Evolutionary conservation across 805 yeast species (phyloP).

Genomic region (Wickerhamomyces chambardii): DNA sequence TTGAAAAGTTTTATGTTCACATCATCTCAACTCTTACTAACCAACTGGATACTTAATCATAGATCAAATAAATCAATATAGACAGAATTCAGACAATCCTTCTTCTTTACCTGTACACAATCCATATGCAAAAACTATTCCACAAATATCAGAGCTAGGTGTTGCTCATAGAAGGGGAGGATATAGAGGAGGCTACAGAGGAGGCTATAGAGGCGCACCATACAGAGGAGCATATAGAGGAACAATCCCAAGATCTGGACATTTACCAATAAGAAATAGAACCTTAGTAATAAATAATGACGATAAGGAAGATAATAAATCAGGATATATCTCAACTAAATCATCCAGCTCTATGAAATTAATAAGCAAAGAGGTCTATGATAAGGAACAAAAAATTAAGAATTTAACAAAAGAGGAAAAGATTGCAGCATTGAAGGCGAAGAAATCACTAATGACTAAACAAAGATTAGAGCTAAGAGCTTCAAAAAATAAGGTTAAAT

Average conservation of each 20-base stretch:
- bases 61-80: too few relatives aligned
- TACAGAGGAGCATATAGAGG: conserved; percentile 14
- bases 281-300: conserved; percentile 20
- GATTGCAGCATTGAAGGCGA: conserved; percentile 11
- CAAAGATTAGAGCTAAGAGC: conserved; percentile 13
- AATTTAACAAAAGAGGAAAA: conserved; percentile 15
- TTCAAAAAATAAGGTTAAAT: conserved; percentile 23
- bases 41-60: too few relatives aligned
- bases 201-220: conserved; percentile 1
- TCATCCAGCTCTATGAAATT: conserved; percentile 28
- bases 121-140: too few relatives aligned
- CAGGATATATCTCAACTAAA: conserved; percentile 20
- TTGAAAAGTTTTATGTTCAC: too few relatives aligned
- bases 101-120: too few relatives aligned
- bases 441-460: conserved; percentile 5
- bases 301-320: conserved; percentile 2
- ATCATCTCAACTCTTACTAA: too few relatives aligned
- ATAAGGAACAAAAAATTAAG: conserved; percentile 19
- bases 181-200: conserved; percentile 1
- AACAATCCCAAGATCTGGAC: too few relatives aligned
- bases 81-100: too few relatives aligned
- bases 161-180: background rate
- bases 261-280: conserved; percentile 19
- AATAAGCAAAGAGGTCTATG: conserved; percentile 27
- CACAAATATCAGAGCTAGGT: too few relatives aligned